phyloP scores from a whole-genome alignment of 192 early-diverging fungal genomes.

The Umbelopsis vinacea region DNA sequence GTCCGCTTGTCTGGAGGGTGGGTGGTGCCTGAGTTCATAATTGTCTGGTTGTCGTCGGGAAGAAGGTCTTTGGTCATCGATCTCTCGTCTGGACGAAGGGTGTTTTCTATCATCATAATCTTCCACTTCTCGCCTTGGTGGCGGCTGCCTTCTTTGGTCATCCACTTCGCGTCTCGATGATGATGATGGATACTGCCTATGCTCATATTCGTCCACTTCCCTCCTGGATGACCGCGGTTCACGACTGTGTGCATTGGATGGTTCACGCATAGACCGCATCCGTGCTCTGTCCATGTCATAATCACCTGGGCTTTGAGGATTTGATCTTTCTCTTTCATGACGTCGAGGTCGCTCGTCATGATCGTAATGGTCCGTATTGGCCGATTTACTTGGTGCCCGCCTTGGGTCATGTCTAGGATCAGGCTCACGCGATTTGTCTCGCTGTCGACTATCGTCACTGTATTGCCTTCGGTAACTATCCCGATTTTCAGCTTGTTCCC shows the following conservation, averaged over 20 bases:
- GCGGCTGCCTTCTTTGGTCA: neutral
- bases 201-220: neutral
- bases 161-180: neutral
- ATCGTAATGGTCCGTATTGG: neutral
- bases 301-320: neutral
- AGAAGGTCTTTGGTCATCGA: too few species aligned
- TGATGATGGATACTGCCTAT: neutral
- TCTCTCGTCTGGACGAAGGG: too few species aligned
- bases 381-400: neutral
- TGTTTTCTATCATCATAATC: neutral
- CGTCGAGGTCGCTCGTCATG: neutral
- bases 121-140: neutral
- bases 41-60: too few species aligned
- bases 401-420: neutral
- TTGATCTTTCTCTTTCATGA: slow-evolving; percentile 12
- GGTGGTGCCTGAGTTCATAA: too few species aligned
- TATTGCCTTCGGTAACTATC: neutral
- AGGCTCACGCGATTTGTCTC: neutral
- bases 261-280: neutral
- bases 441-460: neutral
- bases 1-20: neutral
- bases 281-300: neutral
- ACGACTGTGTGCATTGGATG: neutral
- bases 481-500: slow-evolving; percentile 4
- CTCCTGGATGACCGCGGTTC: slow-evolving; percentile 2